Percentiles rank a stretch among this genome's conserved stretches.
Conservation (phyloP, 1,284 basidiomycete species). For the Ustilago sp. region DNA sequence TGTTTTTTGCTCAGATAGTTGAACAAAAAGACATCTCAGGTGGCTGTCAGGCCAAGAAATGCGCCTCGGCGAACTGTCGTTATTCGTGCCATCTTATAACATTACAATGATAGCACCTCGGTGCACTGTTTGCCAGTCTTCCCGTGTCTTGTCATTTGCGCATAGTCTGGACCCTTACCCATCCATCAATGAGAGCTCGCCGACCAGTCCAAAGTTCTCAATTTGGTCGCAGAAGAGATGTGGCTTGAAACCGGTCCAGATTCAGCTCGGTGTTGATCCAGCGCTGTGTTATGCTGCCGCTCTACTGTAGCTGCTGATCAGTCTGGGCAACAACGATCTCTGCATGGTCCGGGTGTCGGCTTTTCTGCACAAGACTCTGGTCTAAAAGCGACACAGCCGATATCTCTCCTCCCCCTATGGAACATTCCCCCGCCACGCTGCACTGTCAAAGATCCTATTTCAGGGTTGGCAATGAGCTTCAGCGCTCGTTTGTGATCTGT, state of each 20-base stretch:
- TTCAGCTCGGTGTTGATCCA: neutral
- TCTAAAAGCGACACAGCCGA: neutral
- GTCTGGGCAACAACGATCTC: neutral
- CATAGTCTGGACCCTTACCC: too few species aligned
- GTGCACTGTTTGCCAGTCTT: too few species aligned
- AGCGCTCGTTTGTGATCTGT: too few species aligned
- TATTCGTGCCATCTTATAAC: too few species aligned
- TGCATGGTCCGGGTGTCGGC: neutral
- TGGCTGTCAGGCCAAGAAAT: conserved; percentile 6
- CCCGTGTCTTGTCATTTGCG: too few species aligned
- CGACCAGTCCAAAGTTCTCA: neutral
- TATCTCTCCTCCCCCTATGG: neutral
- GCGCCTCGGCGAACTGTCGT: conserved; percentile 14
- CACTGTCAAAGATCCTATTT: neutral
- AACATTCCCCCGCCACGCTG: neutral
- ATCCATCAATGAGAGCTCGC: neutral
- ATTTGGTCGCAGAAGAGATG: neutral
- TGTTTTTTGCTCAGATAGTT: too few species aligned
- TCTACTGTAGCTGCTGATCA: neutral
- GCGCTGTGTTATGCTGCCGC: neutral
- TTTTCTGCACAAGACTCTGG: neutral
- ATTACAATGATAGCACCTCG: too few species aligned
- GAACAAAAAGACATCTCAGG: too few species aligned
- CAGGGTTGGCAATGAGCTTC: too few species aligned
- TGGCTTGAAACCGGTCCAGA: neutral